Conservation (phyloP, 257 asterid species). For the Gentiana dahurica region DNA sequence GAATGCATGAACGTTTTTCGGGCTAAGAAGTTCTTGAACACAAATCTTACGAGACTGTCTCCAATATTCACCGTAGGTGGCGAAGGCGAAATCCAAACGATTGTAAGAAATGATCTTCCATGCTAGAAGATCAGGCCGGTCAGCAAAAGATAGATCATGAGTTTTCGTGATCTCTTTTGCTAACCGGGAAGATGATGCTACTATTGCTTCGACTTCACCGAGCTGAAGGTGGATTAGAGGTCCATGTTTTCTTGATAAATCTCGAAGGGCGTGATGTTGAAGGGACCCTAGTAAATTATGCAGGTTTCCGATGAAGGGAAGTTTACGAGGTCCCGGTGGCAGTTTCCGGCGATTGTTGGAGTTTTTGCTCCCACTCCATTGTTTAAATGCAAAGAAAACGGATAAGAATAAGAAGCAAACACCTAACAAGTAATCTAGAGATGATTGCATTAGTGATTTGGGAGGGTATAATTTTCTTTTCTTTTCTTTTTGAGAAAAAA, state of each 20-base stretch:
- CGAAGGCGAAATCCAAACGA: neutral
- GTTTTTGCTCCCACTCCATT: too few relatives aligned
- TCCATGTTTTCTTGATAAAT: conserved; percentile 5
- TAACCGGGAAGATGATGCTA: conserved; percentile 7
- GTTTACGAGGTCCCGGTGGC: conserved; percentile 3
- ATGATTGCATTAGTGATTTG: too few relatives aligned
- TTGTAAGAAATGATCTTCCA: conserved; percentile 1
- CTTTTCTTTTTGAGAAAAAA: too few relatives aligned
- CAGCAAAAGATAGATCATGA: neutral
- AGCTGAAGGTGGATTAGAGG: conserved; percentile 5
- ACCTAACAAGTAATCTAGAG: too few relatives aligned
- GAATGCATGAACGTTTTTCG: conserved; percentile 5
- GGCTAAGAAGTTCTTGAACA: neutral
- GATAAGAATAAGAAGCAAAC: too few relatives aligned
- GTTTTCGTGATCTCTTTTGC: conserved; percentile 9
- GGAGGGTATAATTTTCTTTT: too few relatives aligned
- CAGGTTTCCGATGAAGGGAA: conserved; percentile 5
- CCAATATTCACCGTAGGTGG: conserved; percentile 6
- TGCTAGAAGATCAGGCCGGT: conserved; percentile 1
- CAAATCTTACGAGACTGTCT: neutral
- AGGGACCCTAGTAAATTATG: conserved; percentile 4
- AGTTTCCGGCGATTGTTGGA: neutral
- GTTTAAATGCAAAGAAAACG: too few relatives aligned
- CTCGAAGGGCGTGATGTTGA: conserved; percentile 1
- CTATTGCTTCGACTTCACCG: conserved; percentile 7